phyloP scores from a whole-genome alignment of 1,139 yeast genomes.

The Candida glucosophila region DNA sequence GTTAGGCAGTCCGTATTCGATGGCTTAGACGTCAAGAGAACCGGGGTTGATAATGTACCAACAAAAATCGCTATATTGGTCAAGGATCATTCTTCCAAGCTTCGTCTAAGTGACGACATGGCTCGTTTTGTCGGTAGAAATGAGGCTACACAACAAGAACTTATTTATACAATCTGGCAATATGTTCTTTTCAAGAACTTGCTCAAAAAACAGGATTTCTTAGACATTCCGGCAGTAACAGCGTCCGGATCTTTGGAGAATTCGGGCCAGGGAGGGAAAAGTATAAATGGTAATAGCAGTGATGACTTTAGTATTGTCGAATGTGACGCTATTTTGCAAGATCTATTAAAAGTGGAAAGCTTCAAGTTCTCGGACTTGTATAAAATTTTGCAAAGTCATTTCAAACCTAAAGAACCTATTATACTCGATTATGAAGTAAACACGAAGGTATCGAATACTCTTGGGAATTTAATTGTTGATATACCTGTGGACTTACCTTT shows the following conservation, averaged over 20 bases:
- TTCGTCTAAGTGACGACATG: slow-evolving; percentile 55
- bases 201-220: slow-evolving; percentile 34
- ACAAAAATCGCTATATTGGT: slow-evolving; percentile 74
- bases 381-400: slow-evolving; percentile 51
- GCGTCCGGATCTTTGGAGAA: slow-evolving; percentile 8
- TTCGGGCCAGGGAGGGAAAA: slow-evolving; percentile 7
- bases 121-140: slow-evolving; percentile 63
- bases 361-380: slow-evolving; percentile 69
- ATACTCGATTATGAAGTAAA: slow-evolving; percentile 64
- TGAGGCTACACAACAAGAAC: slow-evolving; percentile 81
- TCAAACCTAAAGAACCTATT: slow-evolving; percentile 74
- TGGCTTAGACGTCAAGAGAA: slow-evolving; percentile 79
- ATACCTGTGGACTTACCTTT: slow-evolving; percentile 54
- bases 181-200: slow-evolving; percentile 72
- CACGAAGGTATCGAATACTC: slow-evolving; percentile 67
- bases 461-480: slow-evolving; percentile 77
- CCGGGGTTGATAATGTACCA: slow-evolving; percentile 59
- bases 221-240: slow-evolving; percentile 33
- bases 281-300: slow-evolving; percentile 15
- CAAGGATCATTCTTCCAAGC: slow-evolving; percentile 57
- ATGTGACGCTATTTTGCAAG: slow-evolving; percentile 59
- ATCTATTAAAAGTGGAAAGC: slow-evolving; percentile 43
- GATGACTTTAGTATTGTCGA: slow-evolving; percentile 41
- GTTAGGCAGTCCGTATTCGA: slow-evolving; percentile 52
- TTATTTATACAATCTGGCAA: slow-evolving; percentile 80